A percentile compares a stretch with the other conserved stretches of the same genome.
These are phyloP conservation scores for Aspergillus fumigatus DNA, from an alignment of 2,329 filamentous ascomycete genomes.

Conservation along the genomic window DNA sequence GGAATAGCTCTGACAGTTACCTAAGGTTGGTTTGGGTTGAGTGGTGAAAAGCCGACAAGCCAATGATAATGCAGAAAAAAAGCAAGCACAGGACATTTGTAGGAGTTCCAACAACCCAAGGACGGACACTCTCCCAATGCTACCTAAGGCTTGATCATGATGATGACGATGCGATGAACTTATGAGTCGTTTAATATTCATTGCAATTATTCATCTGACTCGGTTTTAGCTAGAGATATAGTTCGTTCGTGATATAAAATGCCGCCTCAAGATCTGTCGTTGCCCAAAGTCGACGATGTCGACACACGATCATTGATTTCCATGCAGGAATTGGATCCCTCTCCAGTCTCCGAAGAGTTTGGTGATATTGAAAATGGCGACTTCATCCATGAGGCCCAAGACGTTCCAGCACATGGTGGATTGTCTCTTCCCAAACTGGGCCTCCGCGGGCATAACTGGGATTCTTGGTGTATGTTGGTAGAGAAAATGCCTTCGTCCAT, in stretches of 20 bases:
- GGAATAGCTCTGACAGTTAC: background rate
- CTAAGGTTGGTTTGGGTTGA: background rate
- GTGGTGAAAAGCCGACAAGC: background rate
- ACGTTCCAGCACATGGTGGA: slow-evolving; percentile 8
- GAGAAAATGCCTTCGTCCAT: background rate
- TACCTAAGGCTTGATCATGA: background rate
- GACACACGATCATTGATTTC: slow-evolving; percentile 53
- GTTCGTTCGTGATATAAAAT: slow-evolving; percentile 8
- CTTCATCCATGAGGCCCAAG: slow-evolving; percentile 35
- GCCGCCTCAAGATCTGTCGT: slow-evolving; percentile 8
- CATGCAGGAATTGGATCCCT: slow-evolving; percentile 74
- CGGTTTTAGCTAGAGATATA: background rate
- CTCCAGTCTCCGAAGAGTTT: slow-evolving; percentile 62
- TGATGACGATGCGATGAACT: background rate
- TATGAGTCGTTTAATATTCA: background rate
- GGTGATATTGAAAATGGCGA: slow-evolving; percentile 47
- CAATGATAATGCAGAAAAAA: background rate
- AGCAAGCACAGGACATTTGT: background rate
- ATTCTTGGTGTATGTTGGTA: slow-evolving; percentile 65
- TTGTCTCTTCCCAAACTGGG: slow-evolving; percentile 38
- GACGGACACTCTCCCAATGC: background rate
- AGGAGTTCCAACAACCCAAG: background rate
- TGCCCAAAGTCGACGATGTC: slow-evolving; percentile 23
- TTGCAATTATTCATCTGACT: background rate
- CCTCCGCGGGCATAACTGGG: slow-evolving; percentile 64